Percentiles rank a stretch among this genome's conserved stretches.
Conservation (phyloP, 106 monocot species). For the Allium cepa region DNA sequence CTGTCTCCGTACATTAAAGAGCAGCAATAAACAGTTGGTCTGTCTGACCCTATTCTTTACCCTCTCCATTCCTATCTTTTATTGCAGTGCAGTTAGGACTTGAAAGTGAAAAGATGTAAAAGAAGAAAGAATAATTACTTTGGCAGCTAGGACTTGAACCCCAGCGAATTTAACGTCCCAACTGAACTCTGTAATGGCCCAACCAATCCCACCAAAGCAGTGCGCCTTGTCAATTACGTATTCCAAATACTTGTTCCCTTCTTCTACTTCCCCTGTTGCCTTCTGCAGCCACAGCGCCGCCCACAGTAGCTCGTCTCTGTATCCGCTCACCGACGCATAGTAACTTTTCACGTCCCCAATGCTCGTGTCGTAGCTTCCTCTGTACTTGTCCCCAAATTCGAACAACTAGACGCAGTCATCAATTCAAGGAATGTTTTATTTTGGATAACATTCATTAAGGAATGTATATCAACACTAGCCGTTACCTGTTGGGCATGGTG, state of each 20-base stretch:
- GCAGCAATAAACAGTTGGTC: not conserved
- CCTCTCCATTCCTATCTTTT: too few species aligned
- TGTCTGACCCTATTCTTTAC: not conserved
- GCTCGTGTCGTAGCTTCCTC: slow-evolving; percentile 61
- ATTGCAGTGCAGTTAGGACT: too few species aligned
- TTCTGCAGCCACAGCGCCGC: slow-evolving; percentile 70
- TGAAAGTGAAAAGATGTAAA: slow-evolving; percentile 15
- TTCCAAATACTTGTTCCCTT: slow-evolving; percentile 20
- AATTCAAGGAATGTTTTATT: not conserved
- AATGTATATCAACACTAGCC: not conserved
- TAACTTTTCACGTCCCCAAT: slow-evolving; percentile 48
- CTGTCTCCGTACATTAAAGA: not conserved
- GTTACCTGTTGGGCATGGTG: slow-evolving; percentile 25
- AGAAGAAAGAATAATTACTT: not conserved
- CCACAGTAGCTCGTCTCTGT: slow-evolving; percentile 85
- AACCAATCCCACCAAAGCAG: slow-evolving; percentile 29
- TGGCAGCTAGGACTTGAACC: slow-evolving; percentile 38
- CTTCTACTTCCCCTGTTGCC: slow-evolving; percentile 20
- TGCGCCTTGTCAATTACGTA: slow-evolving; percentile 27
- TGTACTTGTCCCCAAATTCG: slow-evolving; percentile 63
- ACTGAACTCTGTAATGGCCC: slow-evolving; percentile 62
- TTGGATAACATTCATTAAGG: not conserved
- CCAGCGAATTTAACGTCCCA: slow-evolving; percentile 73
- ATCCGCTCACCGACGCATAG: slow-evolving; percentile 76
- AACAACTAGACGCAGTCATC: slow-evolving; percentile 26